Conservation (phyloP, 768 basidiomycete genomes). For the Clathrus columnatus region DNA sequence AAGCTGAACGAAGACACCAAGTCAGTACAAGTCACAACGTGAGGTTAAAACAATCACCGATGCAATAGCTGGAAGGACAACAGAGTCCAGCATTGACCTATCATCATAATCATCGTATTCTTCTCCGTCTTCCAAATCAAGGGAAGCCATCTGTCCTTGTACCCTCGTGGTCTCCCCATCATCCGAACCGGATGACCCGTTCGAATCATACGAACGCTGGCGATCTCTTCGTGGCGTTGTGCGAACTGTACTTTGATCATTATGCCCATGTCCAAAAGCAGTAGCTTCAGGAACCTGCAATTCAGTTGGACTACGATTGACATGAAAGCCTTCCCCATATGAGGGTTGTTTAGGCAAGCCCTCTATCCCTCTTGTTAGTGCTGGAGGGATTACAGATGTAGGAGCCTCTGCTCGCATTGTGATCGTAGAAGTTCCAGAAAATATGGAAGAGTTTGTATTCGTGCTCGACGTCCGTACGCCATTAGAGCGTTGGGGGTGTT, state of each 20-base stretch:
- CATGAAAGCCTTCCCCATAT: slow-evolving; percentile 16
- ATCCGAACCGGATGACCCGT: slow-evolving; percentile 1
- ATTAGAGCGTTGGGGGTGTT: slow-evolving; percentile 8
- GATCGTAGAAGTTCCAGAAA: slow-evolving; percentile 18
- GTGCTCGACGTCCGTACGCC: slow-evolving; percentile 17
- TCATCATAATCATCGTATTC: slow-evolving; percentile 55
- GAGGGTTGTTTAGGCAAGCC: background rate
- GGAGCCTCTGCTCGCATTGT: slow-evolving; percentile 50
- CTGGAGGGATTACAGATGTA: slow-evolving; percentile 19
- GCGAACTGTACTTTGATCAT: background rate
- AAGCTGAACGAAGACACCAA: slow-evolving; percentile 40
- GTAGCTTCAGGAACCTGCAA: slow-evolving; percentile 1
- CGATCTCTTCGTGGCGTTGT: background rate
- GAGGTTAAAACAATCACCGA: slow-evolving; percentile 43
- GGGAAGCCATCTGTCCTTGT: slow-evolving; percentile 57
- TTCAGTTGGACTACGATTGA: background rate
- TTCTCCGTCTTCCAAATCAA: slow-evolving; percentile 47
- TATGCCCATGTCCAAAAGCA: background rate
- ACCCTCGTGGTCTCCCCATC: slow-evolving; percentile 1
- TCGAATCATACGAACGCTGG: slow-evolving; percentile 7
- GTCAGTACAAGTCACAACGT: background rate
- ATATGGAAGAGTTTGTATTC: slow-evolving; percentile 31
- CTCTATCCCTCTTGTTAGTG: background rate
- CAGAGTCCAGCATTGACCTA: slow-evolving; percentile 92
- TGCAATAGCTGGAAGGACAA: slow-evolving; percentile 91